Conservation (phyloP, 2,329 filamentous ascomycete species). For the Ophiognomonia clavigignenti-juglandacearum region DNA sequence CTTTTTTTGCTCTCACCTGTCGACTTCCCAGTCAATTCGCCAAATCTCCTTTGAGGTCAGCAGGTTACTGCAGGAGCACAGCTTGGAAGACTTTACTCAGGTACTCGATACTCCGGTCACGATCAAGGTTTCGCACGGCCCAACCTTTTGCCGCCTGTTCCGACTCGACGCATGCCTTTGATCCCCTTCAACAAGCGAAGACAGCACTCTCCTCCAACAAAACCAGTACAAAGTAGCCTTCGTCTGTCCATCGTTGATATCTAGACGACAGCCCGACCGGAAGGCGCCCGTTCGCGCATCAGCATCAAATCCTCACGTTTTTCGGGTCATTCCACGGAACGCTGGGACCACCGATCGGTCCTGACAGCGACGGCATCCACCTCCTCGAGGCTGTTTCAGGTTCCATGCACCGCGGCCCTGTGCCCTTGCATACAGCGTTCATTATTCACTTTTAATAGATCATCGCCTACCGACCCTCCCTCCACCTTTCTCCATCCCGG, state of each 20-base stretch:
- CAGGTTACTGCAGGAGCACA: constrained; percentile 72
- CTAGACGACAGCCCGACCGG: too few relatives aligned
- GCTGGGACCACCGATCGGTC: constrained; percentile 16
- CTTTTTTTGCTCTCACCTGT: constrained; percentile 4
- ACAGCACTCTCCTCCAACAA: too few relatives aligned
- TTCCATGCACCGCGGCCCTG: constrained; percentile 23
- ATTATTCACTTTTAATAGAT: constrained; percentile 17
- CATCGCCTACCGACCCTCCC: constrained; percentile 17
- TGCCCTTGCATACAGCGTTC: constrained; percentile 14
- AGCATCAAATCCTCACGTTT: too few relatives aligned
- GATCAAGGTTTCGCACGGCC: constrained; percentile 30
- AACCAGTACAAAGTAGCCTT: too few relatives aligned
- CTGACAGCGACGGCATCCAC: constrained; percentile 20
- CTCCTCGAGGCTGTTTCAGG: constrained; percentile 32
- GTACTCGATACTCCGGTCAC: constrained; percentile 6
- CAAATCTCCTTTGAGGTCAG: constrained; percentile 71
- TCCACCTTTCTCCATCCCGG: constrained; percentile 12
- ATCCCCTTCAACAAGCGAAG: too few relatives aligned
- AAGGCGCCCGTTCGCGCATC: too few relatives aligned
- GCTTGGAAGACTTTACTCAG: constrained; percentile 7
- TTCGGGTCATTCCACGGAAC: too few relatives aligned
- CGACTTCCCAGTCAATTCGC: constrained; percentile 23
- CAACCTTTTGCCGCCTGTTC: too few relatives aligned
- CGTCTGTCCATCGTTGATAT: too few relatives aligned
- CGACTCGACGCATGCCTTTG: too few relatives aligned